Evolutionary conservation across 176 grass and related monocot genomes (phyloP).

Genomic region (Hordeum vulgare): DNA sequence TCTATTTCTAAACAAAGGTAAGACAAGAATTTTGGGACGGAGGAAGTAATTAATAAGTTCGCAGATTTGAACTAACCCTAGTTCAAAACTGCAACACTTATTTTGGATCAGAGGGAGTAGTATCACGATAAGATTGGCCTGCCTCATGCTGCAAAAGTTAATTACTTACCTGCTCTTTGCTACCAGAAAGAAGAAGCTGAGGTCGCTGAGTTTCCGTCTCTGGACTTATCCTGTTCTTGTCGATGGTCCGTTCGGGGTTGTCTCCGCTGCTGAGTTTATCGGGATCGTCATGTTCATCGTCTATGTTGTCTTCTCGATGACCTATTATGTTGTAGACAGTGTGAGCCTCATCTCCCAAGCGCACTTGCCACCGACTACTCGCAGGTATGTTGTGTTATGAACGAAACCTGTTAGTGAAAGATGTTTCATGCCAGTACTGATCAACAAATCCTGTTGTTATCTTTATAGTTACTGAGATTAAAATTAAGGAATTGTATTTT

Average conservation of each 20-base stretch:
- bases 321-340: slow-evolving; percentile 41
- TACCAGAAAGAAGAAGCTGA: slow-evolving; percentile 62
- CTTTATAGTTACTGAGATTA: not conserved
- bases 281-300: slow-evolving; percentile 63
- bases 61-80: too few relatives aligned
- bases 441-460: not conserved
- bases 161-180: not conserved
- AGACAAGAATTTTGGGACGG: too few relatives aligned
- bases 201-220: slow-evolving; percentile 64
- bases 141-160: not conserved
- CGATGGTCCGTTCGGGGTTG: slow-evolving; percentile 77
- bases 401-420: not conserved
- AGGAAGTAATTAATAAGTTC: too few relatives aligned
- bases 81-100: too few relatives aligned
- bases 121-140: not conserved
- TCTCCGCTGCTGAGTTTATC: slow-evolving; percentile 83
- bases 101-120: too few relatives aligned
- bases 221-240: slow-evolving; percentile 92
- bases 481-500: not conserved
- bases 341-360: slow-evolving; percentile 32
- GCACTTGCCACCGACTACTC: not conserved
- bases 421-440: not conserved
- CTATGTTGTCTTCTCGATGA: slow-evolving; percentile 67
- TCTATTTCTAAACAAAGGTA: too few relatives aligned
- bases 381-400: slow-evolving; percentile 41